phyloP scores from a whole-genome alignment of 2,329 filamentous ascomycete species.

The Xenoacremonium recifei region DNA sequence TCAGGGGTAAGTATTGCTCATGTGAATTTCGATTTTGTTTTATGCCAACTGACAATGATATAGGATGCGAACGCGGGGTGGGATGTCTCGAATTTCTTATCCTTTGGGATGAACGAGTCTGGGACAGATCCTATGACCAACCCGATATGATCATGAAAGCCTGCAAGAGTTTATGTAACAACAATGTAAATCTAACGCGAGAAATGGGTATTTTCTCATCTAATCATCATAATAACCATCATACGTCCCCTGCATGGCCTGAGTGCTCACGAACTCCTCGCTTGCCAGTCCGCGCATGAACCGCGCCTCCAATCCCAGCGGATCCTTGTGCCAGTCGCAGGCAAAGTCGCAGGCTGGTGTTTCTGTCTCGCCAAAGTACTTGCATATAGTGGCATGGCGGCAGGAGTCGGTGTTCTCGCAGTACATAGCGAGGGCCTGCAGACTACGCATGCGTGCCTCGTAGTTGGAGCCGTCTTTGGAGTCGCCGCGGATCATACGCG shows the following conservation, averaged over 20 bases:
- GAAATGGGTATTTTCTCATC: neutral
- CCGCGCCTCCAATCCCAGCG: slow-evolving; percentile 53
- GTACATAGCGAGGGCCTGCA: slow-evolving; percentile 70
- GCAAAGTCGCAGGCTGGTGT: slow-evolving; percentile 67
- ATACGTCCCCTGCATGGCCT: slow-evolving; percentile 57
- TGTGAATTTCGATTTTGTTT: neutral
- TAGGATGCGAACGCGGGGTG: slow-evolving; percentile 23
- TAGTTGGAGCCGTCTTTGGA: slow-evolving; percentile 41
- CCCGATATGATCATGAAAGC: neutral
- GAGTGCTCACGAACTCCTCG: slow-evolving; percentile 63
- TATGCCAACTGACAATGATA: slow-evolving; percentile 5
- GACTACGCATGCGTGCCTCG: slow-evolving; percentile 58
- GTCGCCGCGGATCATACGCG: slow-evolving; percentile 51
- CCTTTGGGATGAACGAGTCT: slow-evolving; percentile 11
- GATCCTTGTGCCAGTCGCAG: slow-evolving; percentile 77
- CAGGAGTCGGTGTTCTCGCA: slow-evolving; percentile 76
- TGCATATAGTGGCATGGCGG: slow-evolving; percentile 71
- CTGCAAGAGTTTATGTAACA: neutral
- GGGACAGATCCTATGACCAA: slow-evolving; percentile 15
- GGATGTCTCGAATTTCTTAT: slow-evolving; percentile 25
- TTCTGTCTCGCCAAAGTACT: slow-evolving; percentile 71
- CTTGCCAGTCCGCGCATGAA: slow-evolving; percentile 56
- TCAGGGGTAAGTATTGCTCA: slow-evolving; percentile 12
- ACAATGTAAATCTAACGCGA: neutral
- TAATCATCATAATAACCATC: slow-evolving; percentile 50